Evolutionary conservation across 768 basidiomycete genomes (phyloP).

Genomic region (Mycena polygramma): DNA sequence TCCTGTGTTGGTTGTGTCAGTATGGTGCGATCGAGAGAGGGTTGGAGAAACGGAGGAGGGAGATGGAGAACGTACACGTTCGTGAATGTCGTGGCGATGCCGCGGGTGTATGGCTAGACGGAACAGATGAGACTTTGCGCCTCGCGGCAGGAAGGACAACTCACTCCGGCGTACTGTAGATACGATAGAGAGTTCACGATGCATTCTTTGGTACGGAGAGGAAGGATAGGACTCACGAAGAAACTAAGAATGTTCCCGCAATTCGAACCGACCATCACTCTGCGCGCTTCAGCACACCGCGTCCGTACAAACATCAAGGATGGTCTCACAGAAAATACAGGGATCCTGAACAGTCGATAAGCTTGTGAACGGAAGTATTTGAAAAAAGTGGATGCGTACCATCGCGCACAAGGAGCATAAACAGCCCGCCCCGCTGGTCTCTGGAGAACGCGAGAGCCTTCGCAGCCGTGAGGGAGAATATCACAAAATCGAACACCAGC

Average conservation of each 20-base stretch:
- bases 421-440: slow-evolving; percentile 40
- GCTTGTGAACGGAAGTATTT: background rate
- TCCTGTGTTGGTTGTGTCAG: slow-evolving; percentile 36
- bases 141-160: slow-evolving; percentile 15
- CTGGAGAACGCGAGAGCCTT: slow-evolving; percentile 49
- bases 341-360: slow-evolving; percentile 43
- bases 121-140: background rate
- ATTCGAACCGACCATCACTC: slow-evolving; percentile 53
- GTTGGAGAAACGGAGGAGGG: background rate
- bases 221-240: slow-evolving; percentile 43
- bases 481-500: slow-evolving; percentile 53
- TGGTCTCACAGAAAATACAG: slow-evolving; percentile 52
- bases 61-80: slow-evolving; percentile 48
- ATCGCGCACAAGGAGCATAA: slow-evolving; percentile 54
- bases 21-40: background rate
- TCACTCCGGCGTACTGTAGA: slow-evolving; percentile 48
- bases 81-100: slow-evolving; percentile 48
- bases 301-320: background rate
- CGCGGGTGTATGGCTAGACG: slow-evolving; percentile 47
- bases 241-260: slow-evolving; percentile 54
- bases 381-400: slow-evolving; percentile 43
- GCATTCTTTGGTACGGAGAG: background rate
- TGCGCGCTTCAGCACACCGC: slow-evolving; percentile 25
- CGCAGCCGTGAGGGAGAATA: slow-evolving; percentile 56
- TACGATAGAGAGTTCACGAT: background rate